A percentile compares a stretch with the other conserved stretches of the same genome.
Evolutionary conservation across 2,329 filamentous ascomycete genomes (phyloP).

Genomic region (Ramularia endophylla): DNA sequence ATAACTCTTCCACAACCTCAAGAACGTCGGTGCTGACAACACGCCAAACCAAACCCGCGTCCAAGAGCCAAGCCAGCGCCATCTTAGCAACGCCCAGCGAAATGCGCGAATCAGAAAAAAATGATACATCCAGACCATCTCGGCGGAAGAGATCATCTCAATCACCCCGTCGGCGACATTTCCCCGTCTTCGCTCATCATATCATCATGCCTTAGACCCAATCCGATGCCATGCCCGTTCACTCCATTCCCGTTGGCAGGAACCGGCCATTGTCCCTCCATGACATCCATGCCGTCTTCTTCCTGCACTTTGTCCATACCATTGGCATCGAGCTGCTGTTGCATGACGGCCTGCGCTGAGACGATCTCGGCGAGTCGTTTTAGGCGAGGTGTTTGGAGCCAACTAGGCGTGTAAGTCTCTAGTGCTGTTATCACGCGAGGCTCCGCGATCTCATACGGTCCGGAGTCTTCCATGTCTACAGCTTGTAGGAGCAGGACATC

Average conservation of each 20-base stretch:
- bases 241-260: conserved; percentile 8
- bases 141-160: too few species aligned
- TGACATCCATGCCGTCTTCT: conserved; percentile 19
- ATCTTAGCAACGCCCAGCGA: too few species aligned
- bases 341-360: conserved; percentile 89
- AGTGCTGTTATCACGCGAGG: conserved; percentile 91
- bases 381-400: conserved; percentile 91
- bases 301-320: conserved; percentile 22
- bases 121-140: too few species aligned
- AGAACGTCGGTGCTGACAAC: too few species aligned
- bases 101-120: too few species aligned
- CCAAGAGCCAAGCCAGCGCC: too few species aligned
- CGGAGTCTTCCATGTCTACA: conserved; percentile 98
- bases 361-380: conserved; percentile 99
- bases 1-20: too few species aligned
- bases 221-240: conserved; percentile 7
- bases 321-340: conserved; percentile 42
- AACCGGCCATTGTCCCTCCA: conserved; percentile 19
- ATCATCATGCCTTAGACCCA: conserved; percentile 1
- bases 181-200: conserved; percentile 8
- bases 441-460: conserved; percentile 97
- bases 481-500: conserved; percentile 89
- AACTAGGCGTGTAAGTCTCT: conserved; percentile 97
- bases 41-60: too few species aligned
- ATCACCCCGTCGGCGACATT: conserved; percentile 1